These are phyloP conservation scores for Austroboletus rostrupii DNA, from an alignment of 1,284 basidiomycete species.

Conservation along the genomic window DNA sequence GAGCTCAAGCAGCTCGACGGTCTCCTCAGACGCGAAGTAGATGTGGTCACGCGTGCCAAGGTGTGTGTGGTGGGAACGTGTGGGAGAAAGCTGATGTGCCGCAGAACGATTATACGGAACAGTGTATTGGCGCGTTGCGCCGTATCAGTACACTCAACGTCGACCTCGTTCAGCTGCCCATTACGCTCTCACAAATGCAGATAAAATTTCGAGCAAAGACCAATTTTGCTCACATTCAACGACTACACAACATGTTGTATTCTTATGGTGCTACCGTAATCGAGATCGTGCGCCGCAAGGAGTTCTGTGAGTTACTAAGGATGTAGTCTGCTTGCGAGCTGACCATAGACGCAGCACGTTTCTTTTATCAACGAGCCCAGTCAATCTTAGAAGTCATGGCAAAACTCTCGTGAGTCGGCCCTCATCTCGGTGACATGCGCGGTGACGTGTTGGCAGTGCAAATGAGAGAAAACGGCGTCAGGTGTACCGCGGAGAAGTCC, in stretches of 20 bases:
- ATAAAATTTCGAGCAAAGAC: conserved; percentile 68
- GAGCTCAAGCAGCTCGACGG: conserved; percentile 63
- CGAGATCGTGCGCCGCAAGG: conserved; percentile 86
- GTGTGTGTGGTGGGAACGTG: conserved; percentile 31
- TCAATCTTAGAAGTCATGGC: conserved; percentile 80
- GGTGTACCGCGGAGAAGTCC: conserved; percentile 72
- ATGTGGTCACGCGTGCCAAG: conserved; percentile 55
- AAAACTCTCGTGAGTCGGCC: conserved; percentile 62
- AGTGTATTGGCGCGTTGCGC: conserved; percentile 62
- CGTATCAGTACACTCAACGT: conserved; percentile 74
- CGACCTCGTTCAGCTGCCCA: conserved; percentile 67
- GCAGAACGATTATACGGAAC: conserved; percentile 76
- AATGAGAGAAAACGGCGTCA: conserved; percentile 75
- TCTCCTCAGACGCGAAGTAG: conserved; percentile 56
- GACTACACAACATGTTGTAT: conserved; percentile 87
- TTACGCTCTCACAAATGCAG: conserved; percentile 61
- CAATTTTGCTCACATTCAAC: conserved; percentile 85
- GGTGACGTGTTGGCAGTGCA: conserved; percentile 38
- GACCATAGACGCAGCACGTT: conserved; percentile 46
- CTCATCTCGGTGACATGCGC: neutral
- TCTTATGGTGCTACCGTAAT: conserved; percentile 91
- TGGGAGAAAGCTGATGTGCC: neutral
- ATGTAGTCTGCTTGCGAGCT: conserved; percentile 1
- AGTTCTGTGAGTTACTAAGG: conserved; percentile 59
- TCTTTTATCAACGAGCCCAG: conserved; percentile 76